Evolutionary conservation across 805 yeast genomes (phyloP).

Genomic region (Wickerhamomyces subpelliculosus): DNA sequence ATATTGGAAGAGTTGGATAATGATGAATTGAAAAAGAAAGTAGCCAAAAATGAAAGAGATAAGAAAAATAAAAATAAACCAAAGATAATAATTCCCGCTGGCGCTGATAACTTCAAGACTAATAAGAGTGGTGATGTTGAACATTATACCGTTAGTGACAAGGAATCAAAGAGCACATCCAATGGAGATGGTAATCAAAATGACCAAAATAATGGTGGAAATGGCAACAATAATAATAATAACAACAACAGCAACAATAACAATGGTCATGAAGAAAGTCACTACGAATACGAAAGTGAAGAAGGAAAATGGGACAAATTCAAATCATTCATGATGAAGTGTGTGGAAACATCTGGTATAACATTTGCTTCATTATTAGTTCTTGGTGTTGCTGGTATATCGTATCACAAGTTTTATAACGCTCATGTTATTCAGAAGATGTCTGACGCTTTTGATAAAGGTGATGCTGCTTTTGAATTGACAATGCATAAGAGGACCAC

Average conservation of each 20-base stretch:
- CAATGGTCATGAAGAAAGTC: conserved; percentile 3
- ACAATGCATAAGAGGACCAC: conserved; percentile 41
- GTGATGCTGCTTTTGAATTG: conserved; percentile 57
- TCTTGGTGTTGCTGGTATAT: conserved; percentile 64
- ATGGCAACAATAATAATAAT: conserved; percentile 4
- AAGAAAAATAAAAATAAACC: conserved; percentile 7
- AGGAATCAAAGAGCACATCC: background rate
- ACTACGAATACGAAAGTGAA: conserved; percentile 4
- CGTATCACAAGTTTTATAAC: conserved; percentile 59
- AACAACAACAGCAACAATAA: conserved; percentile 6
- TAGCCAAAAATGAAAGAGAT: conserved; percentile 4
- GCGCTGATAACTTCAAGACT: conserved; percentile 13
- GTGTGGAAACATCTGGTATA: conserved; percentile 62
- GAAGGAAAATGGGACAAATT: conserved; percentile 12
- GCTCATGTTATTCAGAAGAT: conserved; percentile 57
- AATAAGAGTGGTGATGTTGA: conserved; percentile 1
- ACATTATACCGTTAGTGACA: conserved; percentile 1
- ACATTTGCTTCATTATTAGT: conserved; percentile 64
- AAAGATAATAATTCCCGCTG: conserved; percentile 16
- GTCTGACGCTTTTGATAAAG: conserved; percentile 56
- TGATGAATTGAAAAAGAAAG: conserved; percentile 5
- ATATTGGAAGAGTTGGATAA: conserved; percentile 18
- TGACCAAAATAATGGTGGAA: conserved; percentile 6
- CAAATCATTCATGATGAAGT: conserved; percentile 26
- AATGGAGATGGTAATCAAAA: conserved; percentile 4